Base-by-base conservation (phyloP, 306 rosid species). In the Trifolium fragiferum region DNA sequence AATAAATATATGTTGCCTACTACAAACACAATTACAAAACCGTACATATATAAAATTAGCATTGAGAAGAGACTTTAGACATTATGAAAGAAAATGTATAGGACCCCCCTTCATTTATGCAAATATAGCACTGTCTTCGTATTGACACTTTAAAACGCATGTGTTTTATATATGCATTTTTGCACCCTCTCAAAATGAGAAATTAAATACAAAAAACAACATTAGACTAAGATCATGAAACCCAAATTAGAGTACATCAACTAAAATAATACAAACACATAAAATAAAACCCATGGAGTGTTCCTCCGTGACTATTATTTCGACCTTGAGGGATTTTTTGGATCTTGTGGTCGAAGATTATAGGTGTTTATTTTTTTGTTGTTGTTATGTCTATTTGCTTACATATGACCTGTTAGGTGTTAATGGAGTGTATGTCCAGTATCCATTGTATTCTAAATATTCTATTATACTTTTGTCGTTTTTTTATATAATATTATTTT, bases 131-230 rank as follows among this genome's bases (percentile, higher is more conserved):
- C 32, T 77, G 55, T 38, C 59, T 49, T 20, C 75, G 75, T 57
- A 79, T n/a, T 27, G 21, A 78, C 57, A 51, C 18, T 63, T 50
- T 49, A 82, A 78, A 78, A 53, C 18, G 72, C 80, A 78, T 78
- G 80, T 43, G 30, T 55, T 23, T 23, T 23, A 23, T 74, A 76
- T 13, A 38, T 55, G 6, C 6, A 33, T 32, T 14, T 27, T 40
- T 79, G 83, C 57, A 60, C 72, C 78, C 85, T 79, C 51, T 20
- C 53, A 14, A 46, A 50, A 78, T 78, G 73, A 77, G 57, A 6
- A 85, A 75, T 47, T 15, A 47, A 73, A 23, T 41, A 53, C 51
- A 77, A 59, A 66, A 59, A 70, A 53, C 19, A 44, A 40, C 16
- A 10, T 40, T 10, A 10, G 47, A 4, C 1, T 35, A 35, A 35